Percentiles rank a stretch among this genome's conserved stretches.
Conservation (phyloP, 805 yeast species). For the Metschnikowia santaceciliae region DNA sequence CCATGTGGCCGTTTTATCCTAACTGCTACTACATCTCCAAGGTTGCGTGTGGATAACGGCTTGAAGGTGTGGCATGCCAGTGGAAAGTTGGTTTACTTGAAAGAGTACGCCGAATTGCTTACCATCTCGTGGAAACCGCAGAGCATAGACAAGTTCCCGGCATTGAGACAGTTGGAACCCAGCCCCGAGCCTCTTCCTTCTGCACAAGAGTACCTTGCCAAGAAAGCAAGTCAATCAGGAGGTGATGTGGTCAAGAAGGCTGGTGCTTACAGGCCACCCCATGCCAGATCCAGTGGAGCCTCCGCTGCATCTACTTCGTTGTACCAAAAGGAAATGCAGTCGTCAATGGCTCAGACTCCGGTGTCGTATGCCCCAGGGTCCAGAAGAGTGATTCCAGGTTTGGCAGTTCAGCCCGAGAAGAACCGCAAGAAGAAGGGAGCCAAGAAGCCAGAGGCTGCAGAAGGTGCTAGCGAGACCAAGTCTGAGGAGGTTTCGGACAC, state of each 20-base stretch:
- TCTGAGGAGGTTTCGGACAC: not conserved
- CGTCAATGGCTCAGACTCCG: constrained; percentile 15
- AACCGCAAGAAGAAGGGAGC: constrained; percentile 21
- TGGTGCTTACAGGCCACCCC: constrained; percentile 97
- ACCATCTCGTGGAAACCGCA: constrained; percentile 83
- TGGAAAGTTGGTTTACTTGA: constrained; percentile 74
- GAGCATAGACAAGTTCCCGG: constrained; percentile 50
- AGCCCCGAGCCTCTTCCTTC: constrained; percentile 69
- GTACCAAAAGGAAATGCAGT: constrained; percentile 52
- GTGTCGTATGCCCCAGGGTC: constrained; percentile 23
- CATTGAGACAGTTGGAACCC: constrained; percentile 44
- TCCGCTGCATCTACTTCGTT: constrained; percentile 44
- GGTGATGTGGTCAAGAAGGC: constrained; percentile 46
- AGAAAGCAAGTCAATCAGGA: constrained; percentile 32
- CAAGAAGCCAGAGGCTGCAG: constrained; percentile 12
- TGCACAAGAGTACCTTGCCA: constrained; percentile 55
- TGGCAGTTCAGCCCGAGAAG: constrained; percentile 48
- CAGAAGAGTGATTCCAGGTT: constrained; percentile 52
- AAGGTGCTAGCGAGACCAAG: constrained; percentile 17
- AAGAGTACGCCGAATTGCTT: constrained; percentile 77
- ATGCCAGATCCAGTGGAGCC: constrained; percentile 57
- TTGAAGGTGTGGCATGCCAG: constrained; percentile 88
- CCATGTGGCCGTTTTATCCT: constrained; percentile 92
- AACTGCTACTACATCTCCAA: constrained; percentile 96
- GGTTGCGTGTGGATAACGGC: constrained; percentile 95